Evolutionary conservation across 495 filamentous ascomycete species (phyloP).

Genomic region (Trichoderma parareesei): DNA sequence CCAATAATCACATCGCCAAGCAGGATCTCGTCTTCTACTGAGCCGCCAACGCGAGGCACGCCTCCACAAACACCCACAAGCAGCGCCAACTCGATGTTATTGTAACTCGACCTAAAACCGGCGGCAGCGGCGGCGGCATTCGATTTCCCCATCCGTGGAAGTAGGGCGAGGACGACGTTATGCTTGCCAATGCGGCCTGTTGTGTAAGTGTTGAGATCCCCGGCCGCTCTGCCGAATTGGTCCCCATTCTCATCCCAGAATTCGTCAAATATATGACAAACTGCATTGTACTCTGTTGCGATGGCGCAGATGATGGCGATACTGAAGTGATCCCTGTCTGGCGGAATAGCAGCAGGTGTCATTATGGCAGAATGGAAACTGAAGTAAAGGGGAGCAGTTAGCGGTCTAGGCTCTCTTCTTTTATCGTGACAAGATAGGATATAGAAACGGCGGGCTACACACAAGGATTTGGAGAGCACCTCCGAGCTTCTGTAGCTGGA

Average conservation of each 20-base stretch:
- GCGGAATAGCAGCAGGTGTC: background rate
- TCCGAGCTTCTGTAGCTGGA: background rate
- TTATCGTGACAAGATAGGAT: background rate
- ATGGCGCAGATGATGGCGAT: constrained; percentile 26
- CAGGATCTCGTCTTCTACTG: constrained; percentile 19
- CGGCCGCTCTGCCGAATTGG: constrained; percentile 18
- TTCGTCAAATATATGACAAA: constrained; percentile 24
- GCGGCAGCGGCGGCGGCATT: constrained; percentile 25
- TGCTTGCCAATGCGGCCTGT: constrained; percentile 29
- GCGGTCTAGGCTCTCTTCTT: background rate
- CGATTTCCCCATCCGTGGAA: constrained; percentile 29
- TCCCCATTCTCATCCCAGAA: constrained; percentile 22
- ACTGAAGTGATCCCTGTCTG: constrained; percentile 16
- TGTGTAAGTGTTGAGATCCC: constrained; percentile 29
- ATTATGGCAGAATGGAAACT: background rate
- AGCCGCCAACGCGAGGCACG: constrained; percentile 15
- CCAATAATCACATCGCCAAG: constrained; percentile 43
- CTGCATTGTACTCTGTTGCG: constrained; percentile 24
- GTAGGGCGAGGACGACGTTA: constrained; percentile 29
- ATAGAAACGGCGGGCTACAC: background rate
- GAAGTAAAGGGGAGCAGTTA: background rate
- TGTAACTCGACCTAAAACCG: constrained; percentile 26
- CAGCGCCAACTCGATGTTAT: constrained; percentile 17
- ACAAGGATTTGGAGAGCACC: background rate
- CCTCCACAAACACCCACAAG: constrained; percentile 32